These are phyloP conservation scores for Cutaneotrichosporon arboriforme DNA, from an alignment of 1,284 basidiomycete species.

Conservation along the genomic window DNA sequence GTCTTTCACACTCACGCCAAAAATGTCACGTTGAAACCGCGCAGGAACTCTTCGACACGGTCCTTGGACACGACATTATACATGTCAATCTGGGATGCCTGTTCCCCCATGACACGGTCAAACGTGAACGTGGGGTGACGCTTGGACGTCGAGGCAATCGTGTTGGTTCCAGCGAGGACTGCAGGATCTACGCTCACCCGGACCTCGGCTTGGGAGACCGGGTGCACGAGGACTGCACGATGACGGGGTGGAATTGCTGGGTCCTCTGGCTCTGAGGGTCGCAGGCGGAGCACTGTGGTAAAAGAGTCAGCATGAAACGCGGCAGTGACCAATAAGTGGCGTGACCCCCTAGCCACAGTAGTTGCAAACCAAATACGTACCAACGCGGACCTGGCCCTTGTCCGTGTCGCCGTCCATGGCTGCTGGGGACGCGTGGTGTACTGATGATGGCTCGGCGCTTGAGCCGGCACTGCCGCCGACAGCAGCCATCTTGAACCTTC, in stretches of 20 bases:
- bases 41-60: slow-evolving; percentile 82
- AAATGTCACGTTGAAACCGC: slow-evolving; percentile 96
- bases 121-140: slow-evolving; percentile 88
- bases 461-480: neutral
- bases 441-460: neutral
- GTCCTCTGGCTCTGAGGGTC: slow-evolving; percentile 82
- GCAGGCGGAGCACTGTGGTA: slow-evolving; percentile 74
- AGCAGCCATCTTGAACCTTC: slow-evolving; percentile 10
- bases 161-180: slow-evolving; percentile 50
- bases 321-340: slow-evolving; percentile 1
- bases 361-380: slow-evolving; percentile 36
- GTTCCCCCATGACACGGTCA: slow-evolving; percentile 83
- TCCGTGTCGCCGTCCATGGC: slow-evolving; percentile 23
- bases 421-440: neutral
- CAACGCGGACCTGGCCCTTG: slow-evolving; percentile 39
- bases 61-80: slow-evolving; percentile 78
- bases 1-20: slow-evolving; percentile 59
- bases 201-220: slow-evolving; percentile 61
- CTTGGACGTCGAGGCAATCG: slow-evolving; percentile 54
- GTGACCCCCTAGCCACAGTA: neutral
- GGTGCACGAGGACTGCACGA: slow-evolving; percentile 80
- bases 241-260: slow-evolving; percentile 85
- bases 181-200: slow-evolving; percentile 61
- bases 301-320: too few relatives aligned
- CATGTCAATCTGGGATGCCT: slow-evolving; percentile 74